Evolutionary conservation across 2,329 filamentous ascomycete genomes (phyloP).

Genomic region (Diaporthe citriasiana): DNA sequence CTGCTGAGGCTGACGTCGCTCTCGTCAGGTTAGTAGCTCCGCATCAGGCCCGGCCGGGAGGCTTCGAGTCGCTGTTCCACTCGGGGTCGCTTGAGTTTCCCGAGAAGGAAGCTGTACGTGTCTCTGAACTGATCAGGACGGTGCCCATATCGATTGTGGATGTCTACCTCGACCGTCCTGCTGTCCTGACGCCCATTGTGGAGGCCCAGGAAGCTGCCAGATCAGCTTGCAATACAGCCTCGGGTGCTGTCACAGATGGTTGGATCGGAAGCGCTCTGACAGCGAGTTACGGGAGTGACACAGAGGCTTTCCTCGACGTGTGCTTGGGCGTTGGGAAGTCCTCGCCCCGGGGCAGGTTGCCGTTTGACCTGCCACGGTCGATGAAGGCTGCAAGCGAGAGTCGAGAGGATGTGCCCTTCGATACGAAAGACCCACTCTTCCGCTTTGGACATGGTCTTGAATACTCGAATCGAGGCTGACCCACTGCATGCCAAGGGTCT

Average conservation of each 20-base stretch:
- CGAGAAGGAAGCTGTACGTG: conserved; percentile 53
- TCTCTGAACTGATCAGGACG: conserved; percentile 54
- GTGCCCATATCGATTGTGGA: conserved; percentile 58
- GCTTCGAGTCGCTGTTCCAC: conserved; percentile 56
- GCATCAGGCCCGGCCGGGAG: conserved; percentile 57
- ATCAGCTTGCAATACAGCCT: not conserved
- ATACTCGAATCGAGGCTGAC: conserved; percentile 35
- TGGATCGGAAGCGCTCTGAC: conserved; percentile 53
- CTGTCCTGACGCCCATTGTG: conserved; percentile 58
- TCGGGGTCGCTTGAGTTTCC: conserved; percentile 58
- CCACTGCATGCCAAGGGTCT: not conserved
- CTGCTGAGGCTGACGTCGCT: conserved; percentile 57
- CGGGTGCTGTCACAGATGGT: not conserved
- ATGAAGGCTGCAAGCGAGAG: conserved; percentile 54
- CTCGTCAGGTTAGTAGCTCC: conserved; percentile 57
- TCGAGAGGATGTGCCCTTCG: conserved; percentile 48
- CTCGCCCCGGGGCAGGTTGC: conserved; percentile 57
- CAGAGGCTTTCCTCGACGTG: conserved; percentile 60
- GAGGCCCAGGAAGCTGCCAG: conserved; percentile 44
- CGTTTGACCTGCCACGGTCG: conserved; percentile 61
- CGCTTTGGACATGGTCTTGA: conserved; percentile 46
- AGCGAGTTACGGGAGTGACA: conserved; percentile 56
- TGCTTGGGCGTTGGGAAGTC: conserved; percentile 52
- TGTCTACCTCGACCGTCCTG: conserved; percentile 59
- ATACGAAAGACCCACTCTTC: conserved; percentile 46